Percentiles rank a stretch among this genome's conserved stretches.
phyloP scores from a whole-genome alignment of 106 monocot species.

The Allium cepa region DNA sequence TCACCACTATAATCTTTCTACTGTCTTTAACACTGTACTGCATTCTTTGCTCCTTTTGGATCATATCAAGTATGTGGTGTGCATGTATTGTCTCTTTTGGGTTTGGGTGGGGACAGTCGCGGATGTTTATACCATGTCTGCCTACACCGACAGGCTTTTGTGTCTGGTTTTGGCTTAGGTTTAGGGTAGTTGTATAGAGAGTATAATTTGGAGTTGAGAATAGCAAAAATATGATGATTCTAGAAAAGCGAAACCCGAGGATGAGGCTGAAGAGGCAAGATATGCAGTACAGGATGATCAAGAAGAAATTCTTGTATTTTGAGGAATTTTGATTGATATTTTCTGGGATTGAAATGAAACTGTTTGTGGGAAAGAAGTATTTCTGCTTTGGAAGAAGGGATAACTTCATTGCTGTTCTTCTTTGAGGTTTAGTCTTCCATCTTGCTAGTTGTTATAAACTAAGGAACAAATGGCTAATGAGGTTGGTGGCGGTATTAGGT shows the following conservation, averaged over 20 bases:
- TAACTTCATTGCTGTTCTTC: background rate
- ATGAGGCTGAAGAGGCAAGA: slow-evolving; percentile 66
- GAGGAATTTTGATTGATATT: background rate
- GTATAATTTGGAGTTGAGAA: slow-evolving; percentile 23
- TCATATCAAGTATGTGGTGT: slow-evolving; percentile 60
- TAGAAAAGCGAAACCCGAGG: slow-evolving; percentile 88
- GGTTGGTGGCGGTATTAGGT: no score
- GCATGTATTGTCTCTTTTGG: slow-evolving; percentile 63
- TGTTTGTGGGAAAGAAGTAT: background rate
- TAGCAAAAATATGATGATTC: slow-evolving; percentile 66
- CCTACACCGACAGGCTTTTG: slow-evolving; percentile 59
- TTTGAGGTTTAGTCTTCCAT: no score
- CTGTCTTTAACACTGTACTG: slow-evolving; percentile 45
- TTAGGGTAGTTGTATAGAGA: background rate
- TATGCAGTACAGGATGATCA: slow-evolving; percentile 45
- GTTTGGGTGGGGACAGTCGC: slow-evolving; percentile 89
- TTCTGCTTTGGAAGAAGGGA: background rate
- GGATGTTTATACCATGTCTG: slow-evolving; percentile 89
- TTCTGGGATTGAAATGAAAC: background rate
- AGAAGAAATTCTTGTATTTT: slow-evolving; percentile 21
- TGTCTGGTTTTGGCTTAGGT: slow-evolving; percentile 14
- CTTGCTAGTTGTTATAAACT: no score
- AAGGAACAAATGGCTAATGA: no score
- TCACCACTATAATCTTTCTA: slow-evolving; percentile 44
- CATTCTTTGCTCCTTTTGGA: slow-evolving; percentile 72